Evolutionary conservation across 2,329 filamentous ascomycete genomes (phyloP).

Genomic region (Colletotrichum theobromicola): DNA sequence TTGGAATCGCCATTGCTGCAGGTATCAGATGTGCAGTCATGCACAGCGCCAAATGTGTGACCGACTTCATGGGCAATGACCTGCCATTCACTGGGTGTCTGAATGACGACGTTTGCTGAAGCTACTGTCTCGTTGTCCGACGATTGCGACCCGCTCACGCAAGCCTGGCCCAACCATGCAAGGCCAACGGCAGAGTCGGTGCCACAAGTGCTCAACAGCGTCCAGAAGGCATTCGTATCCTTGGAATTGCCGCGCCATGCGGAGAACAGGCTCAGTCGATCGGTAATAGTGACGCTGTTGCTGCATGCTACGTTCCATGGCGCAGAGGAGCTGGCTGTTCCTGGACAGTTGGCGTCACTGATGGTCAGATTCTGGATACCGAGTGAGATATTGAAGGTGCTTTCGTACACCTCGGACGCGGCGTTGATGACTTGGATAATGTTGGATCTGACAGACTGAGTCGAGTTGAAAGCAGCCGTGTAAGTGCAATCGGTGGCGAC

Average conservation of each 20-base stretch:
- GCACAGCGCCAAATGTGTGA: slow-evolving; percentile 94
- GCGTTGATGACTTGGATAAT: slow-evolving; percentile 85
- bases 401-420: slow-evolving; percentile 87
- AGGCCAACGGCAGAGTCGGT: slow-evolving; percentile 87
- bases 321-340: slow-evolving; percentile 66
- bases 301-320: slow-evolving; percentile 87
- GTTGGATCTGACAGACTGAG: slow-evolving; percentile 70
- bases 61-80: slow-evolving; percentile 94
- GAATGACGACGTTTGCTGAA: slow-evolving; percentile 88
- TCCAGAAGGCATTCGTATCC: slow-evolving; percentile 94
- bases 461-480: slow-evolving; percentile 71
- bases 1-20: slow-evolving; percentile 66
- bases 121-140: slow-evolving; percentile 74
- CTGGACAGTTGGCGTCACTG: slow-evolving; percentile 76
- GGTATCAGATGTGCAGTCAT: slow-evolving; percentile 79
- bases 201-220: slow-evolving; percentile 80
- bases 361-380: slow-evolving; percentile 87
- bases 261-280: slow-evolving; percentile 87
- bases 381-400: slow-evolving; percentile 92
- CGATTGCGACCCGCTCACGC: slow-evolving; percentile 64
- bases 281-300: slow-evolving; percentile 66
- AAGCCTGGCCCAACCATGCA: slow-evolving; percentile 91
- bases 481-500: slow-evolving; percentile 95
- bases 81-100: slow-evolving; percentile 87
- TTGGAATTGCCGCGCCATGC: slow-evolving; percentile 79